Base-by-base conservation (phyloP, 2,329 filamentous ascomycete species). In the Pseudocercospora fuligena region DNA sequence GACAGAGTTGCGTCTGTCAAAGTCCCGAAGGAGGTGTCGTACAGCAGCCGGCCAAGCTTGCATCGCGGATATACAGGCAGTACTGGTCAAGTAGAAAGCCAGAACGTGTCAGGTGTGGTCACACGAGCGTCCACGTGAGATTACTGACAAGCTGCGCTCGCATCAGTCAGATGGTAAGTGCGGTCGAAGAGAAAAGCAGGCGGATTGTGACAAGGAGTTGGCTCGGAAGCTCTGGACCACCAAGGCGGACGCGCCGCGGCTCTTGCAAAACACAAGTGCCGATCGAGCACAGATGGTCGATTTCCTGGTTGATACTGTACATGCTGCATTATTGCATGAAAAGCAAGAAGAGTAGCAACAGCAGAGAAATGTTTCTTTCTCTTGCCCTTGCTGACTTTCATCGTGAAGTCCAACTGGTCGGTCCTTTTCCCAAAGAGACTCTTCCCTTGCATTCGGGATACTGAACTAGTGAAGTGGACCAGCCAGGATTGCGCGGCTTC, bases 11-110 rank as follows among this genome's bases (percentile, higher is more conserved):
- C 23, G n/a, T 49, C n/a, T 51, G 47, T 47, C 46, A 19, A 47
- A 47, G 46, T 47, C 25, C 53, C 25, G 31, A 21, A 57, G 53
- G 23, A 57, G 21, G 59, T 43, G 23, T 51, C 43, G 59, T 49
- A 40, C 25, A 47, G 9, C 21, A 40, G 33, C 25, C 23, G 14
- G 49, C 61, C 12, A 56, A 57, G n/a, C 31, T 43, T 47, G 46
- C n/a, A 49, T 16, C 33, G 33, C 33, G 33, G 33, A 16, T 12
- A 21, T 9, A 19, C 21, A 49, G 46, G 46, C n/a, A 7, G 46
- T 49, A 23, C 46, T 23, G n/a, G 46, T 21, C 46, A 49, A 49
- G 46, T 14, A 23, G 8, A 49, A 23, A 49, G 46, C 7, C 46
- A 49, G n/a, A 23, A 49, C 46, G n/a, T 49, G 46, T 49, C 46